A percentile compares a stretch with the other conserved stretches of the same genome.
phyloP scores from a whole-genome alignment of 1,284 basidiomycete genomes.

The Polyporus tsugae region DNA sequence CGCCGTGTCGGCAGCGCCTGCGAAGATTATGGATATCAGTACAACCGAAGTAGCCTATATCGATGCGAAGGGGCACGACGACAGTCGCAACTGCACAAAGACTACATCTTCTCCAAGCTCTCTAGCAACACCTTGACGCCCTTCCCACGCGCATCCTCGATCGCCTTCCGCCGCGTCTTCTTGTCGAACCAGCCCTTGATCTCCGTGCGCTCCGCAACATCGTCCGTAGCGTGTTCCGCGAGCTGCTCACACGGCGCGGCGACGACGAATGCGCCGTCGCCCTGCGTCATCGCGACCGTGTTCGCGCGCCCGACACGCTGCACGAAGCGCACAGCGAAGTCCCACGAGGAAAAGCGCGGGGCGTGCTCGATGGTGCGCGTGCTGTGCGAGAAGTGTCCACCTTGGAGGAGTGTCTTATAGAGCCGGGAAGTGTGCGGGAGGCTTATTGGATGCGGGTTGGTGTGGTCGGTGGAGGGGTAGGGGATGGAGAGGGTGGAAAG shows the following conservation, averaged over 20 bases:
- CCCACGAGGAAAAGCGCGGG: conserved; percentile 58
- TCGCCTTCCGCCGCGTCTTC: conserved; percentile 24
- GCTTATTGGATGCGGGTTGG: conserved; percentile 73
- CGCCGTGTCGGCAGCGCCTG: background rate
- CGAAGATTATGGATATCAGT: background rate
- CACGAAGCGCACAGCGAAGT: conserved; percentile 69
- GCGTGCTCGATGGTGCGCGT: conserved; percentile 60
- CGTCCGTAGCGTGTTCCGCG: conserved; percentile 1
- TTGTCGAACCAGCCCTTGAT: conserved; percentile 31
- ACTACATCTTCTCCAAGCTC: conserved; percentile 33
- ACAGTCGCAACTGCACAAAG: background rate
- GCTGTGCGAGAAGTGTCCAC: conserved; percentile 83
- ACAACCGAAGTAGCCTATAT: background rate
- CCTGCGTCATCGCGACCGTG: conserved; percentile 66
- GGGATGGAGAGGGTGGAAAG: conserved; percentile 60
- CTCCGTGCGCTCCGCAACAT: conserved; percentile 17
- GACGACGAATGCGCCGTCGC: conserved; percentile 80
- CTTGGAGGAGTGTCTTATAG: conserved; percentile 88
- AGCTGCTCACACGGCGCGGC: conserved; percentile 71
- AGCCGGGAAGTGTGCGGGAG: conserved; percentile 82
- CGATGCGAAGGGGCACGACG: background rate
- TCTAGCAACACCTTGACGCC: conserved; percentile 35
- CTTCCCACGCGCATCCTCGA: conserved; percentile 32
- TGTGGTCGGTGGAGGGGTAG: conserved; percentile 60
- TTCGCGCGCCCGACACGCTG: conserved; percentile 62